Base-by-base conservation (phyloP, 2,329 filamentous ascomycete genomes). In the Aspergillus sp. region DNA sequence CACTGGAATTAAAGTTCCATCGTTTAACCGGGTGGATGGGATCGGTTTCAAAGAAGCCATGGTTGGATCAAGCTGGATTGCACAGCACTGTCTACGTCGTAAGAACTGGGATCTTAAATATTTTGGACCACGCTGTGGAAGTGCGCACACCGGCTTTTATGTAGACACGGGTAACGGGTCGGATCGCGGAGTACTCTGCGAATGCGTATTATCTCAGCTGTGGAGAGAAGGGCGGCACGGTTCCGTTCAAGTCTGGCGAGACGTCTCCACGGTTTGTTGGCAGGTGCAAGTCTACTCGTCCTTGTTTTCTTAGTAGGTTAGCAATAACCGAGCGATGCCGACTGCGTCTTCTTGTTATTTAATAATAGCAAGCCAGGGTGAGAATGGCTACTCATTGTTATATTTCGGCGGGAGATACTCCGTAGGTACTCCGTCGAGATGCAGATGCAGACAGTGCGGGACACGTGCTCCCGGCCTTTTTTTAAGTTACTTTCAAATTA, bases 1-100 rank as follows among this genome's bases (percentile, higher is more conserved):
- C 76, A 85, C 79, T 2, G 84, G 84, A 43, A 87, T 80, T 4
- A 77, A 78, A 40, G 74, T 79, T 46, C 81, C 82, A 71, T 86
- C 82, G 56, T 84, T 84, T 51, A 87, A 77, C 70, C 83, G 81
- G 39, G 82, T 39, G n/a, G 57, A 59, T 2, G 56, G 56, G 35
- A 61, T 49, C 7, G 45, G 19, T 31, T 31, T 31, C 27, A 47
- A 43, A 12, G 39, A 14, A 27, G 25, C 25, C 49, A 44, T 52
- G 39, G 39, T 31, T 31, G 19, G 7, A 25, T 19, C 17, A 14
- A 12, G 23, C 8, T n/a, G 35, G 11, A 35, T 25, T 19, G 17
- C 15, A 48, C 11, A 21, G n/a, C 27, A 9, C 17, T 8, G 6
- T 17, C 27, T 6, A 19, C 9, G 15, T 48, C 8, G 5, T 21